Base-by-base conservation (phyloP, 1,284 basidiomycete species). In the Trichosporon sp. region DNA sequence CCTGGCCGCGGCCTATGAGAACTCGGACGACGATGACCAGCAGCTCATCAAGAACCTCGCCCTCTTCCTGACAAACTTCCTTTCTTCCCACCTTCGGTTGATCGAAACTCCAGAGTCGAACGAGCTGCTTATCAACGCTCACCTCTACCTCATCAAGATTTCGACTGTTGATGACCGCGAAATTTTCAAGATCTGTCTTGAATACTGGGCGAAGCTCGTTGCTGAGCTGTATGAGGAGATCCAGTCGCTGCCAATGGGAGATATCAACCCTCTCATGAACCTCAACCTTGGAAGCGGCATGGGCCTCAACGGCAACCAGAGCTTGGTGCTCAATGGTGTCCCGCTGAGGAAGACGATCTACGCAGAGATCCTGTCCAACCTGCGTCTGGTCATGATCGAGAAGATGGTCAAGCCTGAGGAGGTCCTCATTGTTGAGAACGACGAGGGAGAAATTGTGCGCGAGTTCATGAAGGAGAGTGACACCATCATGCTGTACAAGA, bases 401-500 rank as follows among this genome's bases (percentile, higher is more conserved):
- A 88, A 93, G 75, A 99, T 99, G 96, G 96, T 98, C 72, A 99
- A 99, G 81, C 96, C 96, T 11, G 96, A 99, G 80, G 96, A 99
- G 86, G 93, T 97, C 11, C 84, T 99, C 59, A 94, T 99, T 70
- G 96, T 99, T 32, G 96, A 99, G 81, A 99, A 75, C 77, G 96
- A 99, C 73, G 96, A 99, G 80, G 96, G 96, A 68, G 96, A 99
- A 84, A 97, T 99, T 70, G 96, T 99, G 25, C 88, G 96, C 69
- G 96, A 99, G 81, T 97, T 99, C 80, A 92, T 99, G 90, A 99
- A 99, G 83, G 96, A 99, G 83, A 90, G 86, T 76, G 96, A 99
- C 79, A 99, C 96, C 54, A 98, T 99, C 73, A 95, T 98, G 34
- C 84, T 99, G 29, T 99, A 99, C 86, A 99, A 99, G 84, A 91